Base-by-base conservation (phyloP, 2,329 filamentous ascomycete species). In the Cercospora sp. region DNA sequence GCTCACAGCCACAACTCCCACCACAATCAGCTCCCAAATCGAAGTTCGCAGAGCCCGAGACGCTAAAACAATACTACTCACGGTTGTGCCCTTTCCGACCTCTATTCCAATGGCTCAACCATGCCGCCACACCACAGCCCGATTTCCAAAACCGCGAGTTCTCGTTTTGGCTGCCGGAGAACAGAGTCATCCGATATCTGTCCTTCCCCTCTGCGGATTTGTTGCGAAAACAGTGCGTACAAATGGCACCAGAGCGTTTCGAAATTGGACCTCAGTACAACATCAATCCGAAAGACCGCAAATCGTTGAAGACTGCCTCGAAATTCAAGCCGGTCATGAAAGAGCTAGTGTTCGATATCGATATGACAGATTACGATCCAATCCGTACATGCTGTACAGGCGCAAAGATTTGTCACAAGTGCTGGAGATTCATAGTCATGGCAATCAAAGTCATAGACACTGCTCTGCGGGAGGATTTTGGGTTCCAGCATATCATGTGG, bases 191-290 rank as follows among this genome's bases (percentile, higher is more conserved):
- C 32, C 91, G 95, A 78, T 99, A 98, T 79, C 93, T 97, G 79
- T 93, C 89, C 30, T 92, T 91, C 74, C 82, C 86, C 12, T 89
- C 88, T 5, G 85, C 87, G 67, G 90, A 92, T 74, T 80, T 89
- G 79, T 87, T 99, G 51, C 92, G 94, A 40, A 97, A 97, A 80
- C 93, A 97, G 74, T 92, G 97, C 65, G 85, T 99, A 4, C 89
- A 90, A 55, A 87, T 94, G 73, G 92, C 96, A 76, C 95, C 95
- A 3, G 91, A 92, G 1, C 93, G 95, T 80, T 98, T 99, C 83
- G 95, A 99, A 84, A 98, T 99, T 75, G 95, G 95, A 0, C 95
- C 95, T n/a, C 91, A 97, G 60, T 99, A 99, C 82, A 93, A 87
- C 63, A 91, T 93, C 58, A 97, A 98, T 79, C 95, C 95, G 0